These are phyloP conservation scores for Keqinozyma sinolaborantium DNA, from an alignment of 1,139 yeast genomes.

Conservation along the genomic window DNA sequence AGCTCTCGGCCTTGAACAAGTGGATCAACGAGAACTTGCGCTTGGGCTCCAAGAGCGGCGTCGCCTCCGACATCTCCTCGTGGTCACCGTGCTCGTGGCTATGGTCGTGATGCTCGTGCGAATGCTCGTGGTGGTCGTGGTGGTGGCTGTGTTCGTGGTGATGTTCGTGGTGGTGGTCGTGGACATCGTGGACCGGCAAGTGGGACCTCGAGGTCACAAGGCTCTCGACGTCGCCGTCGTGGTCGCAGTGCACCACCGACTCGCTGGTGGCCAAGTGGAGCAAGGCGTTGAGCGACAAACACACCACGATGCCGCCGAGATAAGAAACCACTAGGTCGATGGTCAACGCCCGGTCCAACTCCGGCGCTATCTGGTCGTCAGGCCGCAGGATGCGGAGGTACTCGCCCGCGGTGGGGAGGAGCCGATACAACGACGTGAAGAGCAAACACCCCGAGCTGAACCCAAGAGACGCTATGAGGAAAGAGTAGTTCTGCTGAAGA, in stretches of 20 bases:
- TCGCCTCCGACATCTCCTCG: conserved; percentile 67
- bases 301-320: conserved; percentile 56
- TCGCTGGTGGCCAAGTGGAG: conserved; percentile 77
- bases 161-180: conserved; percentile 7
- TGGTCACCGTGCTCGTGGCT: conserved; percentile 5
- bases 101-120: conserved; percentile 5
- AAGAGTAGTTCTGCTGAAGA: conserved; percentile 55
- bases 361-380: neutral
- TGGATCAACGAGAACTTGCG: conserved; percentile 11
- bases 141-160: conserved; percentile 9
- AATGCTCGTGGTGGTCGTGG: conserved; percentile 3
- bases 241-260: conserved; percentile 84
- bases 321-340: conserved; percentile 47
- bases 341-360: conserved; percentile 1
- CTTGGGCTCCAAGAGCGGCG: conserved; percentile 9
- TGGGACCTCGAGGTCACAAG: conserved; percentile 2
- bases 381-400: conserved; percentile 9
- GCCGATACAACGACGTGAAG: conserved; percentile 70
- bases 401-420: conserved; percentile 65
- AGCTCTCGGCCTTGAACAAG: conserved; percentile 14
- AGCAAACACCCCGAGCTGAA: conserved; percentile 76
- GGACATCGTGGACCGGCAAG: neutral
- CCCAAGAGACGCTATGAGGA: conserved; percentile 63
- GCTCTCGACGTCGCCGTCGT: conserved; percentile 34
- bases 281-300: conserved; percentile 56